A percentile compares a stretch with the other conserved stretches of the same genome.
Evolutionary conservation across 2,329 filamentous ascomycete species (phyloP).

Genomic region (Diaporthe humulicola): DNA sequence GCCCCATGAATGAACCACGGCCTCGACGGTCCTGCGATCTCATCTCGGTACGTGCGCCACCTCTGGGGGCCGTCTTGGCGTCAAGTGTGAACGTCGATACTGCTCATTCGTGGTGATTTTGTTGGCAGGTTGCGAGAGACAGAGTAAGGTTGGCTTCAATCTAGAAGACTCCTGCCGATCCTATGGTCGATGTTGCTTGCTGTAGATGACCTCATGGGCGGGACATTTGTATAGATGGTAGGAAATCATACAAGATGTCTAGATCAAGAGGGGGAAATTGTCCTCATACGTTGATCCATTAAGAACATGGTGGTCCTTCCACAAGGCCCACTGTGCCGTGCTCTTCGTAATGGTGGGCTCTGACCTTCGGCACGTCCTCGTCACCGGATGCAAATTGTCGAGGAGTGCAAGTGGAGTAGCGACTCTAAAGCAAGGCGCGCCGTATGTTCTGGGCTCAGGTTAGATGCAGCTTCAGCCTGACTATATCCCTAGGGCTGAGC

Average conservation of each 20-base stretch:
- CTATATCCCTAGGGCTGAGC: background rate
- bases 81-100: background rate
- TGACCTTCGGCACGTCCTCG: constrained; percentile 2
- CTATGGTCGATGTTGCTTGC: background rate
- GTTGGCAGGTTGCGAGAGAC: background rate
- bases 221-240: background rate
- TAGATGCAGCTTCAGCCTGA: background rate
- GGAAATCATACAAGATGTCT: background rate
- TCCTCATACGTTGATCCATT: background rate
- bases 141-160: too few relatives aligned
- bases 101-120: background rate
- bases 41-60: background rate
- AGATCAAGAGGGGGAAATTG: constrained; percentile 11
- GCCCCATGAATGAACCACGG: background rate
- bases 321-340: constrained; percentile 4
- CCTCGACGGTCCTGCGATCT: background rate
- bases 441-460: background rate
- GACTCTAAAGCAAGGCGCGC: background rate
- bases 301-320: background rate
- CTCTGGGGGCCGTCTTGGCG: background rate
- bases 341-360: constrained; percentile 12
- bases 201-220: background rate
- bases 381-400: constrained; percentile 17
- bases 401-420: constrained; percentile 16
- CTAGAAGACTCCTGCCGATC: background rate